Conservation (phyloP, 1,139 yeast genomes). For the Sugiyamaella grinbergsii region DNA sequence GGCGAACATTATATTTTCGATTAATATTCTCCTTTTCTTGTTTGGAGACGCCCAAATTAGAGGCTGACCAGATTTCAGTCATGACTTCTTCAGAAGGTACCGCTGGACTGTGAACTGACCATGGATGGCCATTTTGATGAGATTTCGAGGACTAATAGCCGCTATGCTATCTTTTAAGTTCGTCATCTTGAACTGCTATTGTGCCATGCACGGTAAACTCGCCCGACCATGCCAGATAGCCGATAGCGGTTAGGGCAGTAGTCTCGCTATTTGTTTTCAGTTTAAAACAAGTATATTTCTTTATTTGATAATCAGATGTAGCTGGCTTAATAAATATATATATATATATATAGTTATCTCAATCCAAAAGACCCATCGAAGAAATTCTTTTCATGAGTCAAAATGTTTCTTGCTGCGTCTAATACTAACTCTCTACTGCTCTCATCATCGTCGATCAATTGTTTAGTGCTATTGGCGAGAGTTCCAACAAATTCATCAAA, state of each 20-base stretch:
- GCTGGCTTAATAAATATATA: too few relatives aligned
- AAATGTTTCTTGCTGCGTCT: slow-evolving; percentile 14
- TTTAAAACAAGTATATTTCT: too few relatives aligned
- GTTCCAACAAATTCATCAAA: slow-evolving; percentile 19
- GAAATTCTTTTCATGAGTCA: slow-evolving; percentile 18
- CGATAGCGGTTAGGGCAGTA: slow-evolving; percentile 9
- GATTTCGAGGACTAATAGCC: too few relatives aligned
- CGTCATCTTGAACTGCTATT: slow-evolving; percentile 3
- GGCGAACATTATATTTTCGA: slow-evolving; percentile 42
- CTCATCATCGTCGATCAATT: slow-evolving; percentile 9
- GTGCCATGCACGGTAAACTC: slow-evolving; percentile 5
- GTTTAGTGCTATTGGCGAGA: slow-evolving; percentile 7
- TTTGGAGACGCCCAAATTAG: slow-evolving; percentile 3
- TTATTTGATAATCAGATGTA: too few relatives aligned
- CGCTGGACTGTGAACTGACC: background rate
- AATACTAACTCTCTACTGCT: slow-evolving; percentile 1
- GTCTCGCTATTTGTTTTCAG: too few relatives aligned
- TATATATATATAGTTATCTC: background rate
- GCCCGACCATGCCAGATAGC: background rate
- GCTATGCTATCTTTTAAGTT: too few relatives aligned
- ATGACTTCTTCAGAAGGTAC: too few relatives aligned
- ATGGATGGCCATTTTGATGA: background rate
- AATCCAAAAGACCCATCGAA: slow-evolving; percentile 18
- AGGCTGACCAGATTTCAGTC: slow-evolving; percentile 12
- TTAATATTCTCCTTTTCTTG: slow-evolving; percentile 22